Conservation (phyloP, 2,329 filamentous ascomycete genomes). For the Trichoderma arundinaceum region DNA sequence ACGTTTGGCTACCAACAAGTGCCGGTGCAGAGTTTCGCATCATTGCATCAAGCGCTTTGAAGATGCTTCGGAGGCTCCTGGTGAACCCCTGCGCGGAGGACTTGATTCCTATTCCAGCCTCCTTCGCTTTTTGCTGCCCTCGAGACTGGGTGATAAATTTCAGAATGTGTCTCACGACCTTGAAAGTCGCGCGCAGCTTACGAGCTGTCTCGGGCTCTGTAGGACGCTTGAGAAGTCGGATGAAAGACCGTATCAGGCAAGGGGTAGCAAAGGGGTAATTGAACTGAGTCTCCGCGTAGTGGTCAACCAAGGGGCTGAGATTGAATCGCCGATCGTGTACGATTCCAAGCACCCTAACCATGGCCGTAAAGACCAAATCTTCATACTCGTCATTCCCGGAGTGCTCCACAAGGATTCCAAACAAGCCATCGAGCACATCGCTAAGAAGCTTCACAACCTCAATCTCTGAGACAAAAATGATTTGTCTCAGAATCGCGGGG, state of each 20-base stretch:
- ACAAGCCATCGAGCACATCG: slow-evolving; percentile 88
- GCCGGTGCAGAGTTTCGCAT: slow-evolving; percentile 88
- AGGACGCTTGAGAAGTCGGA: slow-evolving; percentile 79
- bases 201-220: slow-evolving; percentile 83
- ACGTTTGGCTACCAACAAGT: slow-evolving; percentile 89
- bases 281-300: slow-evolving; percentile 87
- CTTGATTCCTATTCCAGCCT: slow-evolving; percentile 84
- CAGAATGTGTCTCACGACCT: slow-evolving; percentile 89
- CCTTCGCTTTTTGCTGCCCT: slow-evolving; percentile 85
- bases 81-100: slow-evolving; percentile 75
- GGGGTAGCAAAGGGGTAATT: slow-evolving; percentile 92
- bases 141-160: slow-evolving; percentile 93
- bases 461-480: slow-evolving; percentile 94
- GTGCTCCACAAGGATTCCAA: slow-evolving; percentile 88
- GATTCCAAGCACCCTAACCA: slow-evolving; percentile 89
- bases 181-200: slow-evolving; percentile 88
- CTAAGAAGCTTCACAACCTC: slow-evolving; percentile 94
- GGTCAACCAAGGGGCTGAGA: slow-evolving; percentile 84
- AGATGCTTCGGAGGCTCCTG: slow-evolving; percentile 82
- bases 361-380: slow-evolving; percentile 86
- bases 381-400: slow-evolving; percentile 92
- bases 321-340: slow-evolving; percentile 95
- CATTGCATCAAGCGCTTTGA: slow-evolving; percentile 85
- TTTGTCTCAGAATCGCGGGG: slow-evolving; percentile 74
- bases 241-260: slow-evolving; percentile 85